A percentile compares a stretch with the other conserved stretches of the same genome.
Conservation (phyloP, 176 grass and related monocot species). For the Panicum miliaceum region DNA sequence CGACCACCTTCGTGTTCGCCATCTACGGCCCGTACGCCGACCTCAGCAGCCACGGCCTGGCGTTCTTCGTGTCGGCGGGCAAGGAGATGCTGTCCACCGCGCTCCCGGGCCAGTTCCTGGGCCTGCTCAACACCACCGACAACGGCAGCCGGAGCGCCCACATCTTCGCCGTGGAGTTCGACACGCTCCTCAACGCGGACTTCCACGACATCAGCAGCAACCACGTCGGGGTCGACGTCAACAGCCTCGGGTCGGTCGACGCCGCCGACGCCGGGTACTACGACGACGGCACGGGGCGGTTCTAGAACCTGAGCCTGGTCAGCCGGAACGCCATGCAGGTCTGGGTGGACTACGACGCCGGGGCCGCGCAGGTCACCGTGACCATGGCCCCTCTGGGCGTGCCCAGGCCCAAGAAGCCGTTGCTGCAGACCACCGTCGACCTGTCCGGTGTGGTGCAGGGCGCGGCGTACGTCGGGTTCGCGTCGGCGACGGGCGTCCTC, state of each 20-base stretch:
- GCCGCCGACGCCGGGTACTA: conserved; percentile 35
- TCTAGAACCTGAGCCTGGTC: conserved; percentile 9
- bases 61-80: conserved; percentile 46
- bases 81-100: not conserved
- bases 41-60: conserved; percentile 49
- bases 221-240: conserved; percentile 50
- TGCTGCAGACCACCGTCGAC: conserved; percentile 37
- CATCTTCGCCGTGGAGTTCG: conserved; percentile 52
- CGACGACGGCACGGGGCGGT: conserved; percentile 5
- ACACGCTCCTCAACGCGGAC: conserved; percentile 47
- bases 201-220: conserved; percentile 46
- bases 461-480: conserved; percentile 47
- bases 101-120: conserved; percentile 53
- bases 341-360: conserved; percentile 54
- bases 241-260: conserved; percentile 35
- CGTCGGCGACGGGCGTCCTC: conserved; percentile 28
- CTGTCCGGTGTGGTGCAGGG: conserved; percentile 35
- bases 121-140: conserved; percentile 44
- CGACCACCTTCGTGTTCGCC: conserved; percentile 62
- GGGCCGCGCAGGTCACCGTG: conserved; percentile 23
- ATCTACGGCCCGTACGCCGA: conserved; percentile 41
- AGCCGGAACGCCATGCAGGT: conserved; percentile 47
- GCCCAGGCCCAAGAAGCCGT: conserved; percentile 29
- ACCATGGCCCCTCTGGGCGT: not conserved
- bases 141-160: conserved; percentile 24